Conservation (phyloP, 2,329 filamentous ascomycete species). For the Cercospora canescens region DNA sequence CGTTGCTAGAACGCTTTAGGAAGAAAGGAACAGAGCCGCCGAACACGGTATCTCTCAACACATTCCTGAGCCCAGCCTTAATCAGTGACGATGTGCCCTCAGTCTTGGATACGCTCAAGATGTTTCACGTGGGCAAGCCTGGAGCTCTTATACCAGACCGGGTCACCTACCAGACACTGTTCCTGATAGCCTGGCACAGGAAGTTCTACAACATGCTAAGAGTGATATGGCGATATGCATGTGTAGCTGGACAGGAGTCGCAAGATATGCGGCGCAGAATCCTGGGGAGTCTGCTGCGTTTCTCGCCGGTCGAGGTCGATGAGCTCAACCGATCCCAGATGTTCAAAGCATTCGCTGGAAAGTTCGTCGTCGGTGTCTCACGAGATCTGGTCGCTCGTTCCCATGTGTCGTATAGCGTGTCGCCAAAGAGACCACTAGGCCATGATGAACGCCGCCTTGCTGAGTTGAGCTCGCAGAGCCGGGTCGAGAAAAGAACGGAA, state of each 20-base stretch:
- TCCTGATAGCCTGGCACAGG: constrained; percentile 27
- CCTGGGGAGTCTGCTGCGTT: constrained; percentile 11
- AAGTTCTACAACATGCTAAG: constrained; percentile 32
- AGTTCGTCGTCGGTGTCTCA: constrained; percentile 28
- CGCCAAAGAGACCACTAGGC: background rate
- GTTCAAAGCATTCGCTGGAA: constrained; percentile 25
- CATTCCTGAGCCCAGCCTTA: constrained; percentile 26
- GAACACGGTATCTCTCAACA: constrained; percentile 27
- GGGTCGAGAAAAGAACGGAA: background rate
- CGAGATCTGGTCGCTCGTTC: background rate
- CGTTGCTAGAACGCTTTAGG: constrained; percentile 23
- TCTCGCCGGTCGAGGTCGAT: background rate
- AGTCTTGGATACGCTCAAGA: constrained; percentile 21
- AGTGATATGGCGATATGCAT: constrained; percentile 38
- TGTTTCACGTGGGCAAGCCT: constrained; percentile 18
- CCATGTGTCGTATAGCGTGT: background rate
- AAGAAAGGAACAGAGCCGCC: background rate
- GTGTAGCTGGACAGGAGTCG: constrained; percentile 26
- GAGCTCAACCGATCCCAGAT: constrained; percentile 1
- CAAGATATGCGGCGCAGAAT: constrained; percentile 17
- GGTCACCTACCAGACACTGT: constrained; percentile 26
- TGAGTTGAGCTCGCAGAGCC: background rate
- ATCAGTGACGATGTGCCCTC: constrained; percentile 16
- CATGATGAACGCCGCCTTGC: background rate
- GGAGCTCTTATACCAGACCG: constrained; percentile 14